Base-by-base conservation (phyloP, 106 monocot species). In the Dendrobium huoshanense region DNA sequence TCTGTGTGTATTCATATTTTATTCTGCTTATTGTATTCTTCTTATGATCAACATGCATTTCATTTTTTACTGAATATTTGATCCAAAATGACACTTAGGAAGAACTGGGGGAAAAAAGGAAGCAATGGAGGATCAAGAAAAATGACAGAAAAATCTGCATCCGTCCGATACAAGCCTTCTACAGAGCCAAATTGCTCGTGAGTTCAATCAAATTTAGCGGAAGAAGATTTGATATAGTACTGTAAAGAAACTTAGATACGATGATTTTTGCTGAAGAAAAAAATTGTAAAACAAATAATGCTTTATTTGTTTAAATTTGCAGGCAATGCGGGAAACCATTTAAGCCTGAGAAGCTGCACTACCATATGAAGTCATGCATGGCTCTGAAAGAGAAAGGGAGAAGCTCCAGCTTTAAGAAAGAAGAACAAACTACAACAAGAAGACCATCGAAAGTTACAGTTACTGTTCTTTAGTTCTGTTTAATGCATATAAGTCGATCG, bases 321-420 rank as follows among this genome's bases (percentile, higher is more conserved):
- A 78, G 78, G 78, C 55, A 78, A 58, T 78, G 78, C 9, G 58
- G 78, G 40, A 59, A 33, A 78, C 33, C 78, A 18, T 78, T 78
- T 7, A 78, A 24, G 58, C 78, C 78, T 20, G 78, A 78, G 58
- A 78, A 78, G 41, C 78, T 78, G 31, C 78, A 78, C 45, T 78
- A 25, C 0, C 78, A 78, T 24, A 78, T 59, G 78, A 55, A 59
- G 25, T 56, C 78, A 9, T 76, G 76, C 76, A 27, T 10, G 16
- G 76, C 48, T 15, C 25, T 49, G 47, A 76, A 47, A 49, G 76
- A 76, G 47, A 76, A 42, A 41, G 49, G 11, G 24, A 76, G 49
- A 27, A 49, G 47, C 48, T 19, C 41, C 17, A 76, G 43, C 13
- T 74, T 74, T 6, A 74, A 9, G 43, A 43, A 16, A 43, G 43